Base-by-base conservation (phyloP, 805 yeast genomes). In the Candida ascalaphidarum region DNA sequence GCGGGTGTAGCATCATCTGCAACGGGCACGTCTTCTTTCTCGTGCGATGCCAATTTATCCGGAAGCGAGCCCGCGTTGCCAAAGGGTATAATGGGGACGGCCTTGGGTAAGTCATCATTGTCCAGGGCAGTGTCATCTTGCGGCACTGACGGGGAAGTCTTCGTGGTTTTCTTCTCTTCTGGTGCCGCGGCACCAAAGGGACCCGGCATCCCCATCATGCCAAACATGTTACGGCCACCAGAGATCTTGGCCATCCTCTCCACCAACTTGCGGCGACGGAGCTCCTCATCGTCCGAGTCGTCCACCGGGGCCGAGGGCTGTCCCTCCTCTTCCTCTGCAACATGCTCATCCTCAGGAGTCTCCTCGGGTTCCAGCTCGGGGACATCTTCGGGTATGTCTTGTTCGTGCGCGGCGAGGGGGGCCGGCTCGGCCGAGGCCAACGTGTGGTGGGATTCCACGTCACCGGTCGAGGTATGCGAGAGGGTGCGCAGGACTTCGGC, bases 241-340 rank as follows among this genome's bases (percentile, higher is more conserved):
- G 96, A 81, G 12, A 89, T 69, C 43, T 79, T 83, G n/a, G 98
- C 97, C 96, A 89, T 89, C 35, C 96, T 72, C 38, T 82, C 96
- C 13, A 94, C 77, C 29, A 89, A 62, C 5, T 79, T 83, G 26
- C 79, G 70, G 43, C 92, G 71, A 31, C 80, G 72, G 4, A 77
- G 64, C 36, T 81, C 92, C 46, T 82, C 94, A 23, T 74, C 81
- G 29, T 81, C 89, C 29, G 75, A 80, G 1, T 72, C 82, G 0
- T 63, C 74, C n/a, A n/a, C n/a, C n/a, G n/a, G n/a, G n/a, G n/a
- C n/a, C n/a, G n/a, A n/a, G 18, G 18, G 18, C 8, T 7, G 8
- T 17, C 8, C 36, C 7, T 29, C 34, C 4, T 26, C 36, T 4
- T 21, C 33, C 3, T 65, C 74, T 2, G 61, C 74, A 0, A 61